A percentile compares a stretch with the other conserved stretches of the same genome.
phyloP scores from a whole-genome alignment of 305 asterid species.

The Rubia peregrina region DNA sequence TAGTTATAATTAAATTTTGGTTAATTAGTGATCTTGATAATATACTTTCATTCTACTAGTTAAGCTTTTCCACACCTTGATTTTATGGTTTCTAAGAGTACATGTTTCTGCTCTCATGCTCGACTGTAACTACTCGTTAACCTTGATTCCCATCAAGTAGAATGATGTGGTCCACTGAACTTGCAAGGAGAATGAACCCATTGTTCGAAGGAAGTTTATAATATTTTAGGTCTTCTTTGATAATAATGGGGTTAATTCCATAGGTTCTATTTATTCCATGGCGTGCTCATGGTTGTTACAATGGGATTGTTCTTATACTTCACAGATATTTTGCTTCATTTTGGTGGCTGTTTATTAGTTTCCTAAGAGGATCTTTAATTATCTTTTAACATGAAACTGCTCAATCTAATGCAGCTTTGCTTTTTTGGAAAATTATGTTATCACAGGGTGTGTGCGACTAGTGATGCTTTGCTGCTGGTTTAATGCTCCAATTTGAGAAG shows the following conservation, averaged over 20 bases:
- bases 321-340: slow-evolving; percentile 3
- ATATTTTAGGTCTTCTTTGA: background rate
- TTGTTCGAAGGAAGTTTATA: background rate
- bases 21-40: background rate
- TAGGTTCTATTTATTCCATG: background rate
- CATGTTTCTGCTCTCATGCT: background rate
- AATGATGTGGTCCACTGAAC: background rate
- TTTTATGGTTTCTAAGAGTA: too few relatives aligned
- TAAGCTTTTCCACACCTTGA: background rate
- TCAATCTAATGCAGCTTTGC: slow-evolving; percentile 2
- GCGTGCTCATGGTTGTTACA: background rate
- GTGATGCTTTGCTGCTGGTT: background rate
- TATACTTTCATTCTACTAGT: background rate
- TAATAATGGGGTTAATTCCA: background rate
- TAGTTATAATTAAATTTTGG: background rate
- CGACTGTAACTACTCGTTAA: background rate
- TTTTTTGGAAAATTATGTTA: slow-evolving; percentile 1
- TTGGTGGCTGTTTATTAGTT: background rate
- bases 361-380: background rate
- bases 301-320: background rate
- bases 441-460: background rate
- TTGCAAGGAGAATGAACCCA: background rate
- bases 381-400: background rate
- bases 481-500: slow-evolving; percentile 13
- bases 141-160: background rate